Base-by-base conservation (phyloP, 1,284 basidiomycete genomes). In the Sporisorium graminicola region DNA sequence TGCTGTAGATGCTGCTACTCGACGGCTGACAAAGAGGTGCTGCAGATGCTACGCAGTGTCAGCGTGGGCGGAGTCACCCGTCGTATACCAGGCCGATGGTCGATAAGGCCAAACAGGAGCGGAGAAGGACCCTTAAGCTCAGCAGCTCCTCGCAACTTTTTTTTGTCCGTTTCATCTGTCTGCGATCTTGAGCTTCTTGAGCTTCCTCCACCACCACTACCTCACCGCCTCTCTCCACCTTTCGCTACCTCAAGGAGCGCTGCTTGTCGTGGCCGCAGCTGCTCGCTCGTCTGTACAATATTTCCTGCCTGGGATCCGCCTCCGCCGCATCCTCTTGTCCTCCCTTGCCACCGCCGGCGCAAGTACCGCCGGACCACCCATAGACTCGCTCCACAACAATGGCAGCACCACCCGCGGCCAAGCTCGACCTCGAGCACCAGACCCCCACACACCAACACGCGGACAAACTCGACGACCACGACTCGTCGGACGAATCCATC, bases 401-500 rank as follows among this genome's bases (percentile, higher is more conserved):
- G 57, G n/a, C 61, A 18, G 10, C 67, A 20, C 8, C 42, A 27
- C 18, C 40, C 18, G 20, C 58, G 22, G 3, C 61, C 22, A 56
- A 60, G 57, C 64, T 66, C 54, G 70, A 73, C 52, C 59, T 67
- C 12, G 70, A 73, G 60, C 64, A 73, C 12, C 64, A 65, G 43
- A 18, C 53, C 5, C 20, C 50, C 14, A n/a, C 50, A 0, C 27
- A 26, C 16, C 24, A 42, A 0, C 55, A 57, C 31, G 4, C 29
- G 12, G 29, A 47, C 53, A 46, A 60, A 26, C 22, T 50, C 58
- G 51, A 26, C 58, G 55, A 65, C 47, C 53, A 54, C 13, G 58
- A 46, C 7, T 52, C 56, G 3, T 52, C 67, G 16, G 47, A 47
- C 52, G 59, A 62, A 18, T 73, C 70, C 13, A 59, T 72, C 65